Base-by-base conservation (phyloP, 1,284 basidiomycete species). In the Rhodotorula sp. region DNA sequence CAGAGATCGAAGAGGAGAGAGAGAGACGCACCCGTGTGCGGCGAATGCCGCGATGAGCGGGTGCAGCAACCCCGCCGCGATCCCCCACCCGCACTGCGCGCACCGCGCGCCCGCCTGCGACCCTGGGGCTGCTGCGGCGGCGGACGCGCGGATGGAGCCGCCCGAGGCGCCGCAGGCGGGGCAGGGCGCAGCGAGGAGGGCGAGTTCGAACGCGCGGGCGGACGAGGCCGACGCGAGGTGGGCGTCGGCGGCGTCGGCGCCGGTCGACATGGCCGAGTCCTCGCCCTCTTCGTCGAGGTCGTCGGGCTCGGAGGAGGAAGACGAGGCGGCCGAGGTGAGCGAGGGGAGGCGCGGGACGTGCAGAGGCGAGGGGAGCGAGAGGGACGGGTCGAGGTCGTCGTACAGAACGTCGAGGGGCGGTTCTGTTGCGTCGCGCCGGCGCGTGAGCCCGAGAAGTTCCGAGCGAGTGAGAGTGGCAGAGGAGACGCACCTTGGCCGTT, bases 391-490 rank as follows among this genome's bases (percentile, higher is more conserved):
- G 48, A 55, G 57, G 45, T 65, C 61, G 13, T 60, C 61, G 25
- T 55, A 61, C 10, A 67, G 66, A 27, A 67, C 34, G 54, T 71
- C 70, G 46, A 27, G 57, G 0, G 70, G 70, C 5, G 70, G 70
- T 44, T 71, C 70, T 71, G 56, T 16, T 17, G 1, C 34, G 34
- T 8, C 46, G 17, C 1, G 2, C 2, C 23, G 7, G 19, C 3
- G 7, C 16, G 42, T 25, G n/a, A 27, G 48, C 9, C 41, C 17
- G 9, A 23, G 8, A 9, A 13, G 5, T 16, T 17, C 12, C 27
- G 9, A n/a, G 5, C 41, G 10, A 41, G 25, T 42, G 21, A 42
- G 44, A 27, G 12, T 2, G 34, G 34, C 34, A 34, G 34, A 7
- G 4, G 45, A 49, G 42, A 25, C 68, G 58, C 34, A 71, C 70